Conservation (phyloP, 805 yeast species). For the Spathaspora arborariae region DNA sequence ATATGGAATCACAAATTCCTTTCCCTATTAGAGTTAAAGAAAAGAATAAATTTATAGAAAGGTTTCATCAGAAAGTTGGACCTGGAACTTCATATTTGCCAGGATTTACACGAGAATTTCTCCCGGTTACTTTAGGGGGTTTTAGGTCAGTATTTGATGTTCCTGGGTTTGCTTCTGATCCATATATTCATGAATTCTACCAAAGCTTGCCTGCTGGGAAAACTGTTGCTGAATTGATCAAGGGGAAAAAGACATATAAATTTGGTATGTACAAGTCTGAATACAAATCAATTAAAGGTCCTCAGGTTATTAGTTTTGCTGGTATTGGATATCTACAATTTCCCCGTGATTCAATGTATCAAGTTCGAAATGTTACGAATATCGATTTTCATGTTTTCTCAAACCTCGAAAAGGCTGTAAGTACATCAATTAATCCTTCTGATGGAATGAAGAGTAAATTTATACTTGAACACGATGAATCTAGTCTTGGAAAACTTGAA, state of each 20-base stretch:
- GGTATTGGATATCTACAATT: conserved; percentile 59
- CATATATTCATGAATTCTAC: conserved; percentile 8
- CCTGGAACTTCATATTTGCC: conserved; percentile 57
- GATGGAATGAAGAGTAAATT: conserved; percentile 11
- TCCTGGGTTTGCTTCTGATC: conserved; percentile 39
- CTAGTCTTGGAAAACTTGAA: conserved; percentile 21
- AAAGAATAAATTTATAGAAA: conserved; percentile 9
- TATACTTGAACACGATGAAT: conserved; percentile 4
- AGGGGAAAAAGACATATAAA: conserved; percentile 25
- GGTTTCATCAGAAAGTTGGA: conserved; percentile 29
- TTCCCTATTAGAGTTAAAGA: conserved; percentile 6
- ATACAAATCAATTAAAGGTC: conserved; percentile 39
- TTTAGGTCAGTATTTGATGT: conserved; percentile 37
- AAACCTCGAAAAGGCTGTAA: conserved; percentile 25
- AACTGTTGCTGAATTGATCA: conserved; percentile 22
- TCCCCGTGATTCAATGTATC: conserved; percentile 48
- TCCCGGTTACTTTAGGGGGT: conserved; percentile 29
- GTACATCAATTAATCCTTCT: conserved; percentile 12
- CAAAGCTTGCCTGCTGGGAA: conserved; percentile 13
- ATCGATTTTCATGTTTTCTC: conserved; percentile 34
- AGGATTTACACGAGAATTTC: conserved; percentile 61
- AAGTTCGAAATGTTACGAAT: conserved; percentile 43
- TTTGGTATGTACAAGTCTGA: conserved; percentile 27
- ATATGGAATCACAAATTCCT: conserved; percentile 23
- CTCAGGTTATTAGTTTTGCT: conserved; percentile 49